Conservation (phyloP, 1,284 basidiomycete genomes). For the Sanghuangporus sanghuang region DNA sequence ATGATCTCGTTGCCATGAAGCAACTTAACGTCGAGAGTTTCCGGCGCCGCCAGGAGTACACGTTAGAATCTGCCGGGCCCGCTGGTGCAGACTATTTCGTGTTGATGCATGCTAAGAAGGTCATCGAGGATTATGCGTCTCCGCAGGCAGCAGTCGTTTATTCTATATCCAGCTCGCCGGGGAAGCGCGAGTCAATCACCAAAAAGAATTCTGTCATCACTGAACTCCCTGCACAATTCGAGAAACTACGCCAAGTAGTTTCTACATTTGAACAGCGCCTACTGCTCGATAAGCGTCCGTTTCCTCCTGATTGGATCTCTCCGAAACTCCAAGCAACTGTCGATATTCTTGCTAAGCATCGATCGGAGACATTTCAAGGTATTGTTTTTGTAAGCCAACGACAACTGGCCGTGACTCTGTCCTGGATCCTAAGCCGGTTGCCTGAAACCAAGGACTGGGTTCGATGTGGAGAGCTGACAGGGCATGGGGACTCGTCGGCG, state of each 20-base stretch:
- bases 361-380: slow-evolving; percentile 58
- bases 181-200: not conserved
- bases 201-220: not conserved
- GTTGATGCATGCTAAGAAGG: slow-evolving; percentile 15
- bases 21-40: slow-evolving; percentile 25
- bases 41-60: slow-evolving; percentile 56
- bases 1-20: slow-evolving; percentile 35
- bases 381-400: slow-evolving; percentile 84
- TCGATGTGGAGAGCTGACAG: slow-evolving; percentile 61
- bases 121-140: not conserved
- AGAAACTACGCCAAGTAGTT: not conserved
- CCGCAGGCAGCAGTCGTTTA: not conserved
- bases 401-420: slow-evolving; percentile 67
- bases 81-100: slow-evolving; percentile 59
- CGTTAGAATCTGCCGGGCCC: slow-evolving; percentile 46
- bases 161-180: not conserved
- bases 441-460: slow-evolving; percentile 52
- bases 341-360: slow-evolving; percentile 52
- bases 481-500: slow-evolving; percentile 43
- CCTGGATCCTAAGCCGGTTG: slow-evolving; percentile 56
- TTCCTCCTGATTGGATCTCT: slow-evolving; percentile 58
- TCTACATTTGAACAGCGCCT: slow-evolving; percentile 6
- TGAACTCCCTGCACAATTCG: not conserved
- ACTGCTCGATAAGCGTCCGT: slow-evolving; percentile 23
- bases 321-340: slow-evolving; percentile 64